A percentile compares a stretch with the other conserved stretches of the same genome.
phyloP scores from a whole-genome alignment of 352 stramenopile species.

The Pythium sp. region DNA sequence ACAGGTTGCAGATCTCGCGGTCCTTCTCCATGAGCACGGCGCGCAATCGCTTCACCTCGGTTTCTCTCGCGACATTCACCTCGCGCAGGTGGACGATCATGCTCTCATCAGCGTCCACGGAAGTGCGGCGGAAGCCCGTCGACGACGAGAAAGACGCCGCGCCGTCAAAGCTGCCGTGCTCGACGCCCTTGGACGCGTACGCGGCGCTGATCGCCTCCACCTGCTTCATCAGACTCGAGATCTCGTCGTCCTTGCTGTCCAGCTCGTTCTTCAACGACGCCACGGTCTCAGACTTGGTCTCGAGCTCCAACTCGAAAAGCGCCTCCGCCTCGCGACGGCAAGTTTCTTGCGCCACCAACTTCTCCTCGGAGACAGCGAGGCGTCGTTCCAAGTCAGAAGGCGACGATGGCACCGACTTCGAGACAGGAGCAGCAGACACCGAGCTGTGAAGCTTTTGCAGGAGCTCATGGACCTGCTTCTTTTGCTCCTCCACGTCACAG shows the following conservation, averaged over 20 bases:
- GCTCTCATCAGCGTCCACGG: conserved; percentile 12
- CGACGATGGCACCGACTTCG: not conserved
- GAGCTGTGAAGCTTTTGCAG: conserved; percentile 16
- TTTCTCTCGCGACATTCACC: conserved; percentile 31
- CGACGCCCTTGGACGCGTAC: conserved; percentile 10
- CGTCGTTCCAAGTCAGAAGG: conserved; percentile 32
- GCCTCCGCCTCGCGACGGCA: conserved; percentile 50
- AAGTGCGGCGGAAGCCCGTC: conserved; percentile 5
- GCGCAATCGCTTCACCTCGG: conserved; percentile 48
- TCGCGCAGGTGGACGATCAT: conserved; percentile 26
- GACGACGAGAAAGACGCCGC: conserved; percentile 12
- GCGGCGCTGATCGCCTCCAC: conserved; percentile 27
- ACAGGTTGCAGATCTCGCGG: conserved; percentile 76
- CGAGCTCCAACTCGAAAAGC: conserved; percentile 42
- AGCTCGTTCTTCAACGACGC: conserved; percentile 39
- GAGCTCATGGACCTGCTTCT: conserved; percentile 20
- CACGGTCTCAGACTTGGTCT: conserved; percentile 33
- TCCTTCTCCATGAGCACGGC: conserved; percentile 66
- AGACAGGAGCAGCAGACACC: not conserved
- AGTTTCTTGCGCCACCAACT: conserved; percentile 39
- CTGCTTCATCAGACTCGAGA: conserved; percentile 12
- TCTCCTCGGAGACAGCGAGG: conserved; percentile 35
- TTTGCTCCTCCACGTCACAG: conserved; percentile 28
- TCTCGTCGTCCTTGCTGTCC: conserved; percentile 10
- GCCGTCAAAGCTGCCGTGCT: conserved; percentile 7